A percentile compares a stretch with the other conserved stretches of the same genome.
Evolutionary conservation across 129 eudicot genomes (phyloP).

Genomic region (Ambrosia trifida): DNA sequence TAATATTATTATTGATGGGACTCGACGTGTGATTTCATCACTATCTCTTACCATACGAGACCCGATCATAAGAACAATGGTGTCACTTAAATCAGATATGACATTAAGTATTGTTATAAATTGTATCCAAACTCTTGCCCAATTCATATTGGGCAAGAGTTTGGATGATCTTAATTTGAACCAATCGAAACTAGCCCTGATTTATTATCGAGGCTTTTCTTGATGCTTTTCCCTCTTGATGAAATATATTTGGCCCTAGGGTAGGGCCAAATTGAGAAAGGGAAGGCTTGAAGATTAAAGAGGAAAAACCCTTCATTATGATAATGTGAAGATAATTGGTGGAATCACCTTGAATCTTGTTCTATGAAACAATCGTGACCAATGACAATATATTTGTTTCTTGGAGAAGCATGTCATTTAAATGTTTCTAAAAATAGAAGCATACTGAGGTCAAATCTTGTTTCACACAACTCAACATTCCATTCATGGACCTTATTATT

Average conservation of each 20-base stretch:
- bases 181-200: conserved; percentile 19
- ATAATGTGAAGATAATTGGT: conserved; percentile 6
- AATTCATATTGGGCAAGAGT: conserved; percentile 28
- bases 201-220: conserved; percentile 10
- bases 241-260: conserved; percentile 8
- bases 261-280: conserved; percentile 14
- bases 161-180: neutral
- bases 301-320: conserved; percentile 18
- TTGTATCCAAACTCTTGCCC: conserved; percentile 31
- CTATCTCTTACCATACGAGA: conserved; percentile 30
- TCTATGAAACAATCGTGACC: conserved; percentile 3
- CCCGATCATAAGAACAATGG: conserved; percentile 20
- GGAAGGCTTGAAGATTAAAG: conserved; percentile 15
- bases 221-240: neutral
- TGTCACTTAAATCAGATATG: conserved; percentile 26
- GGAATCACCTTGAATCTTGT: conserved; percentile 9
- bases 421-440: conserved; percentile 10
- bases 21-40: conserved; percentile 21
- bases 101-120: conserved; percentile 14
- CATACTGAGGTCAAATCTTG: conserved; percentile 25
- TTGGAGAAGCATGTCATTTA: conserved; percentile 10
- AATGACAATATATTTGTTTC: conserved; percentile 4
- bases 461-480: conserved; percentile 1
- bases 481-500: neutral
- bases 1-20: conserved; percentile 6